These are phyloP conservation scores for Paecilomyces sp. DNA, from an alignment of 2,329 filamentous ascomycete genomes.

Conservation along the genomic window DNA sequence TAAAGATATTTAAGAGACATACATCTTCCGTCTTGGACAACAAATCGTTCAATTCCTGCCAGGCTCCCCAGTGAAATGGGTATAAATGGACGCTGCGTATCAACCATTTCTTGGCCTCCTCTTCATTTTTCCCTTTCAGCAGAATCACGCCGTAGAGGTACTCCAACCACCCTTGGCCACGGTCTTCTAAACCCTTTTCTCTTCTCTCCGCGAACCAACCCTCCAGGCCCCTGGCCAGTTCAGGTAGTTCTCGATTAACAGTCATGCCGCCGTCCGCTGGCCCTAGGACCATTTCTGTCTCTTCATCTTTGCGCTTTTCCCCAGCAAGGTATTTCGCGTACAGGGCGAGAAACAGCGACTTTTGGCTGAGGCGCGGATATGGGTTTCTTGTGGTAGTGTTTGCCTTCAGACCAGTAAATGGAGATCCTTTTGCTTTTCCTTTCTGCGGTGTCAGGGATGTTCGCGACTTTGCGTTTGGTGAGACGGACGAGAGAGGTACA, in stretches of 20 bases:
- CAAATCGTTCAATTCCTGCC: conserved; percentile 82
- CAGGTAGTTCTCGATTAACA: conserved; percentile 74
- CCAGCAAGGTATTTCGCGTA: conserved; percentile 91
- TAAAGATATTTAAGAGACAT: conserved; percentile 25
- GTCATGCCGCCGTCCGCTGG: conserved; percentile 82
- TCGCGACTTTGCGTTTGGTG: conserved; percentile 30
- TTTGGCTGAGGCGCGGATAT: conserved; percentile 64
- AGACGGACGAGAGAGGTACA: conserved; percentile 46
- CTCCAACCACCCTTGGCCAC: conserved; percentile 87
- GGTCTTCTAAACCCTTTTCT: conserved; percentile 52
- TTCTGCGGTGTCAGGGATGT: conserved; percentile 40
- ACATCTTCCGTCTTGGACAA: conserved; percentile 77
- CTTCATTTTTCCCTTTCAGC: conserved; percentile 83
- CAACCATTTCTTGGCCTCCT: conserved; percentile 78
- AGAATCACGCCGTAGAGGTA: conserved; percentile 77
- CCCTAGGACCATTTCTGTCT: conserved; percentile 94
- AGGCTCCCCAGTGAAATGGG: conserved; percentile 95
- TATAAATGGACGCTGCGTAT: conserved; percentile 80
- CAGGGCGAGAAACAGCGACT: conserved; percentile 81
- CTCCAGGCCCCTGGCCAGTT: conserved; percentile 68
- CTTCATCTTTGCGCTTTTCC: conserved; percentile 93
- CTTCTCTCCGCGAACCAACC: conserved; percentile 68
- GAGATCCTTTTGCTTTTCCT: conserved; percentile 53
- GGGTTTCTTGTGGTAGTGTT: conserved; percentile 27
- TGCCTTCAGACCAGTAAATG: conserved; percentile 29